A percentile compares a stretch with the other conserved stretches of the same genome.
Evolutionary conservation across 2,329 filamentous ascomycete genomes (phyloP).

Genomic region (Aschersonia sp.): DNA sequence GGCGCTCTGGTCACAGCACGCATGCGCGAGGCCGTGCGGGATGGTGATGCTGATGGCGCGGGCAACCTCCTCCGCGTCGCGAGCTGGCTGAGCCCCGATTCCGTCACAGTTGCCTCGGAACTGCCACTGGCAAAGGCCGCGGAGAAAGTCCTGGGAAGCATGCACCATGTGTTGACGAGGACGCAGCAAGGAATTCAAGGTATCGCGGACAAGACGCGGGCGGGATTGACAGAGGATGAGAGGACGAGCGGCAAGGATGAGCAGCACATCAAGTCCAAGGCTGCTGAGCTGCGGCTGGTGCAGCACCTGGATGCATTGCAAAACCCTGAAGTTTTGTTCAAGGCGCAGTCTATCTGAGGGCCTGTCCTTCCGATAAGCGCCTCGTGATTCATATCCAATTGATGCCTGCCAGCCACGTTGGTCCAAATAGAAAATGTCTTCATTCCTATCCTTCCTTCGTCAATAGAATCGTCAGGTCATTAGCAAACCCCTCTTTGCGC

Average conservation of each 20-base stretch:
- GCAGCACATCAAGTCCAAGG: constrained; percentile 61
- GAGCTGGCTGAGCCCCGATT: constrained; percentile 67
- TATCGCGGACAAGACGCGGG: constrained; percentile 28
- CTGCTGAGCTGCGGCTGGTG: constrained; percentile 77
- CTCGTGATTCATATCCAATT: neutral
- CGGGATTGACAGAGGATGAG: constrained; percentile 26
- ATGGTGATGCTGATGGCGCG: constrained; percentile 15
- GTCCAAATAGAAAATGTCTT: no score
- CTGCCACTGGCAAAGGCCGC: constrained; percentile 72
- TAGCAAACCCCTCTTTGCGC: no score
- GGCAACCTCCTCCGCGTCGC: constrained; percentile 30
- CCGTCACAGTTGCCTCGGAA: constrained; percentile 46
- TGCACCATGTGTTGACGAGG: constrained; percentile 69
- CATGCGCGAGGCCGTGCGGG: constrained; percentile 64
- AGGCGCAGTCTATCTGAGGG: constrained; percentile 23
- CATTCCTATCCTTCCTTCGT: no score
- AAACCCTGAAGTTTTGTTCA: constrained; percentile 47
- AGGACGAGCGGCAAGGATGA: constrained; percentile 37
- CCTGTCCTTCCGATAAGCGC: constrained; percentile 23
- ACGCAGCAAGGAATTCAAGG: constrained; percentile 50
- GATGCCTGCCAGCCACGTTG: neutral
- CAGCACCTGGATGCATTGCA: constrained; percentile 56
- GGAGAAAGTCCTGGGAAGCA: constrained; percentile 79
- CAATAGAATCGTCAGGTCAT: no score
- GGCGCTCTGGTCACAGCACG: constrained; percentile 79